Evolutionary conservation across 1,284 basidiomycete genomes (phyloP), one percentile per base, ranked within the genome.

Genomic region (Inonotus hispidus): DNA sequence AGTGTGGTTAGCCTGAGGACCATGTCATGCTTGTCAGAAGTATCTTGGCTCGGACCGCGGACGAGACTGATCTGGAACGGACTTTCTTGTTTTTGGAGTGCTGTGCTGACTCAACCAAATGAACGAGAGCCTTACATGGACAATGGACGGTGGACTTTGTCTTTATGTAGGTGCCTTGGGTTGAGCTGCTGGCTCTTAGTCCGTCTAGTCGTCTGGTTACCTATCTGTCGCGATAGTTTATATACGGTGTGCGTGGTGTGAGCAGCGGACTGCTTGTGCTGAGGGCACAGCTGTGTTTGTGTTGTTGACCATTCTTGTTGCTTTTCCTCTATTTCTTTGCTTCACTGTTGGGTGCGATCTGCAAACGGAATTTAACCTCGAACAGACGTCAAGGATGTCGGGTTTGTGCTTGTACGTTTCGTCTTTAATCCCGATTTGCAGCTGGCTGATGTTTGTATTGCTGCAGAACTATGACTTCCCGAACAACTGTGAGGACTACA

Each of bases 401-500:
- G 90, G 66, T 95, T 93, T 76, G 92, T 93, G 65, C 89, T 93
- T 68, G 92, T 94, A 70, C 75, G 92, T 84, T n/a, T 43, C 16
- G 1, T 58, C 59, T 56, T 46, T 64, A 52, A 58, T 62, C 11
- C 16, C 21, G 14, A n/a, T 47, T 59, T 39, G 29, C 59, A 45
- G 47, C 35, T 50, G 52, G 56, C 69, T 76, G 53, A 74, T 58
- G n/a, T 43, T 43, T 43, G 16, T 43, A 63, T 66, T 69, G 64
- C 68, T 71, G 41, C 66, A 92, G 90, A 95, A 95, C 79, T 96
- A 93, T 75, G 95, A 97, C 74, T 98, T 97, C 82, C 93, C 95
- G 3, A 97, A 95, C 77, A 95, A 95, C 72, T 94, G 92, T 68
- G 93, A 95, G 78, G 92, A 95, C 74, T 94, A 94, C 73, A 92